Evolutionary conservation across 371 early-diverging fungal species (phyloP), one percentile per base, ranked within the genome.

Genomic region (Chytridium lagenaria): DNA sequence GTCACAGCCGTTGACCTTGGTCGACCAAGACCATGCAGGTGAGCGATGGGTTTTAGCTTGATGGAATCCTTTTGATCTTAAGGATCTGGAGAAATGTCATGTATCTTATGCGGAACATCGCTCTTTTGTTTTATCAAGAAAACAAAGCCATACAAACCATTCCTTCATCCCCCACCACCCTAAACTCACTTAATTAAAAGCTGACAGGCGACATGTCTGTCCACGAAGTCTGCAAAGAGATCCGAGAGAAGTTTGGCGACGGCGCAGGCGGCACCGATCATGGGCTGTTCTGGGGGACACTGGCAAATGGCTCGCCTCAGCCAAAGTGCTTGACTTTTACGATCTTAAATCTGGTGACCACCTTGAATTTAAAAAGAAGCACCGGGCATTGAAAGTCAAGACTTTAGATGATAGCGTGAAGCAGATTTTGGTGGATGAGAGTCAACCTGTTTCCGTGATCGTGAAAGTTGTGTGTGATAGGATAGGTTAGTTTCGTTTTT

Each of bases 321-420:
- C 70, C 44, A 85, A 83, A 70, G 70, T 84, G 12, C 73, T 88
- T 1, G 86, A 84, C 64, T 86, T 76, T 65, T 88, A 88, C 73
- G 87, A 88, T 52, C 52, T 88, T 16, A 82, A 79, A 49, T 72
- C 80, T 28, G 86, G 85, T 30, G 86, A 87, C 59, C 52, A 68
- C 19, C 70, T 88, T 0, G 86, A 87, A 51, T 87, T 81, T 73
- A 84, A 85, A 49, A 86, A 86, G 73, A 87, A 86, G 74, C 87
- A 86, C 57, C 78, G 87, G 30, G 57, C 69, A 2, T 69, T 88
- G 7, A 73, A 78, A 70, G 84, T 88, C n/a, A 76, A 78, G 40
- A 80, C 83, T 28, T 65, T 87, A 70, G 89, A 88, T 71, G 81
- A 72, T 5, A 79, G 81, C 37, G 67, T 87, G 22, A 87, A 87